Evolutionary conservation across 495 filamentous ascomycete species (phyloP).

Genomic region (Penicillium paxilli): DNA sequence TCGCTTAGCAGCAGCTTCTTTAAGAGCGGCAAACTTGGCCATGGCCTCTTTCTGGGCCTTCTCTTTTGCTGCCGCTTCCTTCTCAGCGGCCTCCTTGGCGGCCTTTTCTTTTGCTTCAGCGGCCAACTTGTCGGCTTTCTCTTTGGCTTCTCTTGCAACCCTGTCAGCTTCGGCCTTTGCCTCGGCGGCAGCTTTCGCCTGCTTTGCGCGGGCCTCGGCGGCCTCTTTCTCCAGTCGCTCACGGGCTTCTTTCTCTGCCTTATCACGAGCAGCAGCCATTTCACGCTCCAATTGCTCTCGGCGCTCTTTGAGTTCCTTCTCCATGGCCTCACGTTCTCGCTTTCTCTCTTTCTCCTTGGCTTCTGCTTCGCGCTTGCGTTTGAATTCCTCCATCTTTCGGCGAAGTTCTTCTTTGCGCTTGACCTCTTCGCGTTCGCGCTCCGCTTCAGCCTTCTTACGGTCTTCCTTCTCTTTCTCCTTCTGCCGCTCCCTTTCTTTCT

Average conservation of each 20-base stretch:
- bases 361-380: slow-evolving; percentile 43
- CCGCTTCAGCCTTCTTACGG: slow-evolving; percentile 54
- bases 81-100: slow-evolving; percentile 44
- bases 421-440: slow-evolving; percentile 72
- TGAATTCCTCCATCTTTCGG: slow-evolving; percentile 65
- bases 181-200: slow-evolving; percentile 38
- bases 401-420: slow-evolving; percentile 48
- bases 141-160: slow-evolving; percentile 26
- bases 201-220: slow-evolving; percentile 31
- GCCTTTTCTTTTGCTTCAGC: slow-evolving; percentile 32
- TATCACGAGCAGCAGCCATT: slow-evolving; percentile 46
- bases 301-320: slow-evolving; percentile 47
- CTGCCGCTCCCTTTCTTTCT: slow-evolving; percentile 10
- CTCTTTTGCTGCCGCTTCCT: slow-evolving; percentile 45
- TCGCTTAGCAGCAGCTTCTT: slow-evolving; percentile 45
- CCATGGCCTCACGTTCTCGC: slow-evolving; percentile 52
- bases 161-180: slow-evolving; percentile 35
- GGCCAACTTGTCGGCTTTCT: slow-evolving; percentile 16
- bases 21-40: slow-evolving; percentile 45
- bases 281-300: slow-evolving; percentile 51
- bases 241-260: slow-evolving; percentile 44
- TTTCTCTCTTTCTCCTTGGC: slow-evolving; percentile 46
- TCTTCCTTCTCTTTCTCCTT: slow-evolving; percentile 16
- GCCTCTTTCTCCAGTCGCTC: slow-evolving; percentile 42
- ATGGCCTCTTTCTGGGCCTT: slow-evolving; percentile 48